Base-by-base conservation (phyloP, 2,329 filamentous ascomycete genomes). In the Cryphonectria nitschkei region DNA sequence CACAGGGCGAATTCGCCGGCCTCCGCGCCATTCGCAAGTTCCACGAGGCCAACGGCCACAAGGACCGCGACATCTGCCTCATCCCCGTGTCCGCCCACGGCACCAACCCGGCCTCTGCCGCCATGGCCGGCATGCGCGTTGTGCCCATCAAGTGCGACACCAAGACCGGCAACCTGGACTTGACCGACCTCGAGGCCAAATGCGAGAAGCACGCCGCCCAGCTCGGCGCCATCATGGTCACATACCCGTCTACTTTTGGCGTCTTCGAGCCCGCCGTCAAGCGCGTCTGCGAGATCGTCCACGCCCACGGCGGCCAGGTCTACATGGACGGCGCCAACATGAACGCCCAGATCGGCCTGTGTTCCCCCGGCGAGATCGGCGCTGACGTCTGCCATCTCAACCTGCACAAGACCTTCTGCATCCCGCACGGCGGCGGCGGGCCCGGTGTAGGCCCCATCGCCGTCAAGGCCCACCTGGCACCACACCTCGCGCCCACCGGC, bases 281-380 rank as follows among this genome's bases (percentile, higher is more conserved):
- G 84, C 89, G 92, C 78, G 94, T 91, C 22, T 97, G 94, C 81
- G 85, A 94, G 69, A 84, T 97, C 41, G 94, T 98, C 26, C 95
- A 98, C 83, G 82, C 92, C 74, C 85, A 97, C 78, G 95, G 95
- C 67, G 95, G 95, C 13, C 93, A 97, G 79, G 95, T 98, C 22
- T 98, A 98, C 85, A 98, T 98, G 95, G 95, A 98, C 79, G 95
- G 95, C 64, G 95, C 95, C 75, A 98, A 98, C 84, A 96, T 98
- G 94, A 98, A 98, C 79, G 95, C 95, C 26, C 95, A 98, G 82
- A 98, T 98, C 74, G 95, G 95, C 16, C 88, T 98, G 14, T 97
- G 94, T 84, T 97, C 94, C 0, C 95, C 95, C 1, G 95, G 95
- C 54, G 94, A 97, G 80, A 97, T 98, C 75, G 95, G 95, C 29